These are phyloP conservation scores for Cercospora sesami DNA, from an alignment of 2,329 filamentous ascomycete genomes.

Conservation along the genomic window DNA sequence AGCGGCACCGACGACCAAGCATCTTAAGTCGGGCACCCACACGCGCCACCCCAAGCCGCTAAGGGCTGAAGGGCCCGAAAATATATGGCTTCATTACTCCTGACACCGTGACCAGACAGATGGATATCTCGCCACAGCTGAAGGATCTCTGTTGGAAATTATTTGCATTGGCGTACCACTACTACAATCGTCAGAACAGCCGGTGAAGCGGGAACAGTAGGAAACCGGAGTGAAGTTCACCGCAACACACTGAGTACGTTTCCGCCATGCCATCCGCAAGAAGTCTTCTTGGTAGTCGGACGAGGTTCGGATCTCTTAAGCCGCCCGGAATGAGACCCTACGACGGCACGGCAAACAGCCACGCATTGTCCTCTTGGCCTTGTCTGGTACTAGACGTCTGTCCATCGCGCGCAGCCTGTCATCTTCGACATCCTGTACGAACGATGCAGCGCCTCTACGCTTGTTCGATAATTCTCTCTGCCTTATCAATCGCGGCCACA, in stretches of 20 bases:
- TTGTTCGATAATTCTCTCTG: not conserved
- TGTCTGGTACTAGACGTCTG: not conserved
- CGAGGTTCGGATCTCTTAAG: not conserved
- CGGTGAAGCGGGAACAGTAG: not conserved
- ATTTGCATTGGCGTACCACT: not conserved
- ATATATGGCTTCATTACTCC: not conserved
- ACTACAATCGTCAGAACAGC: not conserved
- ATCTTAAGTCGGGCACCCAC: not conserved
- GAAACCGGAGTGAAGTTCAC: not conserved
- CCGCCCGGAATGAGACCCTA: slow-evolving; percentile 1
- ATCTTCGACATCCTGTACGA: not conserved
- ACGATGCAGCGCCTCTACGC: not conserved
- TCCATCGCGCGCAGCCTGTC: not conserved
- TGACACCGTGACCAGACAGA: not conserved
- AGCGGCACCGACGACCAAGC: not conserved
- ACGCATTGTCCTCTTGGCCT: not conserved
- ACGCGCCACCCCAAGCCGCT: not conserved
- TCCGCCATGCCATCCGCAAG: not conserved
- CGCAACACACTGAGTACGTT: not conserved
- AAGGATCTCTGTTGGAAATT: not conserved
- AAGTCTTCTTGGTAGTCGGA: not conserved
- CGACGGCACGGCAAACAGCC: slow-evolving; percentile 5
- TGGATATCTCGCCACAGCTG: not conserved
- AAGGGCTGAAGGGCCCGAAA: not conserved
- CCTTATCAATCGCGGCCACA: not conserved